Conservation (phyloP, 495 filamentous ascomycete genomes). For the Aspergillus kassunensis region DNA sequence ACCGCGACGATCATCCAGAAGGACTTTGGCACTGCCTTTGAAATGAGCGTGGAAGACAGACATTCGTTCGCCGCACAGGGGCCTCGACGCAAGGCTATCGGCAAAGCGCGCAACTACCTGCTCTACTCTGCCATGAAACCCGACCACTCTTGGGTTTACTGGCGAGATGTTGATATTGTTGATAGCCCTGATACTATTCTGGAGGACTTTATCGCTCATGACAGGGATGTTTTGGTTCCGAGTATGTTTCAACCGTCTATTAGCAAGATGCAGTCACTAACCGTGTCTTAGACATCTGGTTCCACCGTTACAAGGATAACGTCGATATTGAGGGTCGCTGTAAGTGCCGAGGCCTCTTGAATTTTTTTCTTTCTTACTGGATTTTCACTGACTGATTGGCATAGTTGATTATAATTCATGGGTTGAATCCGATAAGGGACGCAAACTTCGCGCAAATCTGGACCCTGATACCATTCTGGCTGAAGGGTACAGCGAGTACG, state of each 20-base stretch:
- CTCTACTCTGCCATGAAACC: conserved; percentile 80
- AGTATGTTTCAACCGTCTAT: conserved; percentile 55
- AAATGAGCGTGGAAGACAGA: conserved; percentile 73
- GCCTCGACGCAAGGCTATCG: conserved; percentile 86
- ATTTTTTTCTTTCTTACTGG: conserved; percentile 10
- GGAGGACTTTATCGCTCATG: conserved; percentile 92
- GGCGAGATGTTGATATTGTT: conserved; percentile 94
- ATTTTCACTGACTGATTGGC: conserved; percentile 10
- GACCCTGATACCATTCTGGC: conserved; percentile 76
- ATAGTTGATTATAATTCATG: conserved; percentile 98
- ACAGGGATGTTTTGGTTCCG: conserved; percentile 88
- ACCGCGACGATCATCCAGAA: conserved; percentile 82
- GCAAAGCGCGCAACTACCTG: conserved; percentile 85
- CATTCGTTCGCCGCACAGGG: conserved; percentile 87
- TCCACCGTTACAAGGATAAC: conserved; percentile 82
- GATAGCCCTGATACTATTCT: conserved; percentile 85
- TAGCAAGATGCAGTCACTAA: conserved; percentile 19
- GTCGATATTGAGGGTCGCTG: conserved; percentile 91
- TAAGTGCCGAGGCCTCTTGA: conserved; percentile 39
- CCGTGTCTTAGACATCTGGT: conserved; percentile 78
- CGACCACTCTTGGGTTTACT: conserved; percentile 98
- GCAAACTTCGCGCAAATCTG: conserved; percentile 66
- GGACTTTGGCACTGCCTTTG: conserved; percentile 69
- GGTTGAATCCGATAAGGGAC: conserved; percentile 85
- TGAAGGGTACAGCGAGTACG: conserved; percentile 92